Conservation (phyloP, 192 early-diverging fungal genomes). For the Backusella tarrabulga region DNA sequence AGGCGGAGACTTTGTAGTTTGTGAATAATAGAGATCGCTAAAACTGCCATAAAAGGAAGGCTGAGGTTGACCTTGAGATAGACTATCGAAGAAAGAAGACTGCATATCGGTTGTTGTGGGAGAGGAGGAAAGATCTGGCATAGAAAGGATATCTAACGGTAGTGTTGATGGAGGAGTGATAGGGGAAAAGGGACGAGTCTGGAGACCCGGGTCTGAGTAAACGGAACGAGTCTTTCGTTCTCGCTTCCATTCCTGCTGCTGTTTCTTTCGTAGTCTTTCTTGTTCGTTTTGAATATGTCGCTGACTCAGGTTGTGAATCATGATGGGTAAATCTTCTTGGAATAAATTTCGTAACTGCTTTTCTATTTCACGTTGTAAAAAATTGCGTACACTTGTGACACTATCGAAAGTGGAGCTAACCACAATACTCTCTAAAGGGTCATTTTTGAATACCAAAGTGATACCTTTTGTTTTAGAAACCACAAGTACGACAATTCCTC, state of each 20-base stretch:
- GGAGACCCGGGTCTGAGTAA: not conserved
- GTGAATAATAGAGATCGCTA: slow-evolving; percentile 13
- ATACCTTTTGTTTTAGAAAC: slow-evolving; percentile 93
- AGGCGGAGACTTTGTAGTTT: not conserved
- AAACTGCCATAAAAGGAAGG: slow-evolving; percentile 1
- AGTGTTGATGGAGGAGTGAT: not conserved
- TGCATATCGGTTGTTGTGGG: not conserved
- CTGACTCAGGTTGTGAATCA: slow-evolving; percentile 89
- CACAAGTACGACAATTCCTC: slow-evolving; percentile 95
- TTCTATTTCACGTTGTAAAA: slow-evolving; percentile 92
- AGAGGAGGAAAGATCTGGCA: not conserved
- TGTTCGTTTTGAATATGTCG: slow-evolving; percentile 63
- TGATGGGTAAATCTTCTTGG: slow-evolving; percentile 87
- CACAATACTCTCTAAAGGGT: slow-evolving; percentile 89
- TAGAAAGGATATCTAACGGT: not conserved
- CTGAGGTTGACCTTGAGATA: not conserved
- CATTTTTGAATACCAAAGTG: slow-evolving; percentile 98
- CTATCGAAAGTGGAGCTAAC: slow-evolving; percentile 97
- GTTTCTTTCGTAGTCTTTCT: slow-evolving; percentile 27
- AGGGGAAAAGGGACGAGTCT: not conserved
- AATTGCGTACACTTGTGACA: slow-evolving; percentile 80
- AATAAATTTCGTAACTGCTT: slow-evolving; percentile 86
- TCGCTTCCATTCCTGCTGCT: not conserved
- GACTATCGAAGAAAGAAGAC: slow-evolving; percentile 6
- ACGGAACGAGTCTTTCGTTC: slow-evolving; percentile 5